Evolutionary conservation across 257 asterid genomes (phyloP).

Genomic region (Forsythia viridissima): DNA sequence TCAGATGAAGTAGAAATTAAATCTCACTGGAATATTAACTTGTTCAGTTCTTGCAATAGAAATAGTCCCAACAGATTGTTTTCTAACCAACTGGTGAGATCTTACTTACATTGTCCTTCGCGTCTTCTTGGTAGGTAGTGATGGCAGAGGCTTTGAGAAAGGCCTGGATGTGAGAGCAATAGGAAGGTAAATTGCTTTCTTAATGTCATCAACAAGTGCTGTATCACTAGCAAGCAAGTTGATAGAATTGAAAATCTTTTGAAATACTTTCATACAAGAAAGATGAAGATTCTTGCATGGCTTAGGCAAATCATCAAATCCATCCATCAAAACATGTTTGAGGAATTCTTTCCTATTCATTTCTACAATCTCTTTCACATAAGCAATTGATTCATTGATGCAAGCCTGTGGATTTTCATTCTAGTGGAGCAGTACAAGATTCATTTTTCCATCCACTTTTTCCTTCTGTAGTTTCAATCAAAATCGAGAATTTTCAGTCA

Average conservation of each 20-base stretch:
- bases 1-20: constrained; percentile 8
- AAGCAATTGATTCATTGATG: constrained; percentile 40
- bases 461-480: constrained; percentile 44
- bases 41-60: not conserved
- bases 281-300: constrained; percentile 45
- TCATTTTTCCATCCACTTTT: constrained; percentile 49
- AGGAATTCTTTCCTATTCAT: constrained; percentile 42
- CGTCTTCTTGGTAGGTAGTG: not conserved
- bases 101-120: not conserved
- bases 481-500: not conserved
- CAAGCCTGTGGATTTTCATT: constrained; percentile 30
- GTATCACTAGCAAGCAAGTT: constrained; percentile 42
- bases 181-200: constrained; percentile 54
- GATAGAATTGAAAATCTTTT: constrained; percentile 51
- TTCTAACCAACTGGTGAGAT: constrained; percentile 12
- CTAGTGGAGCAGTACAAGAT: constrained; percentile 46
- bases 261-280: constrained; percentile 44
- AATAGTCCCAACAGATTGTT: not conserved
- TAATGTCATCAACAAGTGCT: constrained; percentile 40
- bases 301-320: constrained; percentile 24
- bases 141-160: constrained; percentile 7
- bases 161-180: constrained; percentile 17
- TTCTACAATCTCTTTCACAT: constrained; percentile 27
- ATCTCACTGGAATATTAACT: not conserved
- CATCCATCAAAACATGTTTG: constrained; percentile 31